phyloP scores from a whole-genome alignment of 2,329 filamentous ascomycete genomes.

The Exophiala viscosa region DNA sequence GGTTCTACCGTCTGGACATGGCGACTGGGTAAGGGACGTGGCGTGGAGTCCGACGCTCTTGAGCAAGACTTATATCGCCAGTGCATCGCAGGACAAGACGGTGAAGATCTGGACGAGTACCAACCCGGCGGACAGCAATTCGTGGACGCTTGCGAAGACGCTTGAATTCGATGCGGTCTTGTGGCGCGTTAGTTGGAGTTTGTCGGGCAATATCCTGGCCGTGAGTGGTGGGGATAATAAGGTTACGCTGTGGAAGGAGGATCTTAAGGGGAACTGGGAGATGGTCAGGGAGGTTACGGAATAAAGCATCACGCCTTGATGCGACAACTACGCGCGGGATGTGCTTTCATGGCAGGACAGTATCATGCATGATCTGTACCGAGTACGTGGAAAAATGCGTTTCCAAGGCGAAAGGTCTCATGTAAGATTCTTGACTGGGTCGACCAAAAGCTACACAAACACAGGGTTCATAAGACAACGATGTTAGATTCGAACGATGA shows the following conservation, averaged over 20 bases:
- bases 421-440: too few species aligned
- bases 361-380: too few species aligned
- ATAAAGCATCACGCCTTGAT: too few species aligned
- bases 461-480: too few species aligned
- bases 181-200: conserved; percentile 96
- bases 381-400: too few species aligned
- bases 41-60: conserved; percentile 95
- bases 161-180: conserved; percentile 84
- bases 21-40: conserved; percentile 96
- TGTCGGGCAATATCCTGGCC: conserved; percentile 93
- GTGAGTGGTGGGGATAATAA: conserved; percentile 94
- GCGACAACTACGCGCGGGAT: too few species aligned
- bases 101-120: conserved; percentile 89
- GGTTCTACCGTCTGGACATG: conserved; percentile 69
- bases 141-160: conserved; percentile 76
- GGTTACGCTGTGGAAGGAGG: conserved; percentile 98
- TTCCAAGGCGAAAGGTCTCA: too few species aligned
- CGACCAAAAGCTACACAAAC: too few species aligned
- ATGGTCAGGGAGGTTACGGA: conserved; percentile 95
- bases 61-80: conserved; percentile 94
- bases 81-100: conserved; percentile 92
- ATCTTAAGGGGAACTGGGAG: conserved; percentile 93
- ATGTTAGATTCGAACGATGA: too few species aligned
- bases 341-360: too few species aligned
- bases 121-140: conserved; percentile 60